These are phyloP conservation scores for Gracilariopsis chorda DNA, from an alignment of 23 red algal species.

Conservation along the genomic window DNA sequence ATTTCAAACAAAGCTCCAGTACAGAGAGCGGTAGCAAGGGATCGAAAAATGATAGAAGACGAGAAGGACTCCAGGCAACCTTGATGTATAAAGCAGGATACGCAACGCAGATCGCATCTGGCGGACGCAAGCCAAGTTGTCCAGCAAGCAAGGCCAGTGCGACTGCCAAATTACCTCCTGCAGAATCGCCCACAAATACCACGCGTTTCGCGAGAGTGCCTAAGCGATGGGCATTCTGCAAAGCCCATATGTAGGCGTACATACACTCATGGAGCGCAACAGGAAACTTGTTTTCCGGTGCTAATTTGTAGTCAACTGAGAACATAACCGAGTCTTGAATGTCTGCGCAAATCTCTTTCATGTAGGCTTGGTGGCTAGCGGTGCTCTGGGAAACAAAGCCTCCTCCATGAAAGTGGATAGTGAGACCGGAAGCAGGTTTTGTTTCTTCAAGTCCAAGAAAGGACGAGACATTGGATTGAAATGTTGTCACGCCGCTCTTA, in stretches of 20 bases:
- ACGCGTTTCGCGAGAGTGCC: slow-evolving; percentile 73
- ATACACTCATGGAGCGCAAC: slow-evolving; percentile 68
- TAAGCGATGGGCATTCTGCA: slow-evolving; percentile 47
- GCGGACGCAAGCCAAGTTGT: slow-evolving; percentile 56
- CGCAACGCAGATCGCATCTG: slow-evolving; percentile 84
- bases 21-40: slow-evolving; percentile 78
- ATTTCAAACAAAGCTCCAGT: slow-evolving; percentile 76
- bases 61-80: slow-evolving; percentile 86
- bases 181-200: slow-evolving; percentile 86
- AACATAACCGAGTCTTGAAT: slow-evolving; percentile 84
- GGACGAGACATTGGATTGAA: slow-evolving; percentile 52
- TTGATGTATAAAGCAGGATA: slow-evolving; percentile 90
- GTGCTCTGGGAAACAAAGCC: slow-evolving; percentile 94
- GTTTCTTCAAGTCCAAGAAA: slow-evolving; percentile 17
- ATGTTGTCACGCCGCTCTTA: slow-evolving; percentile 28
- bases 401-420: slow-evolving; percentile 94
- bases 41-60: slow-evolving; percentile 91
- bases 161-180: slow-evolving; percentile 93
- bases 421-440: slow-evolving; percentile 61
- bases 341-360: slow-evolving; percentile 78
- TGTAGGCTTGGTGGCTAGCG: slow-evolving; percentile 70
- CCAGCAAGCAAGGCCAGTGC: slow-evolving; percentile 47
- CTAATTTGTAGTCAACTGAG: slow-evolving; percentile 93
- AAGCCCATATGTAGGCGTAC: slow-evolving; percentile 75
- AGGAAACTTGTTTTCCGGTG: slow-evolving; percentile 85